phyloP scores from a whole-genome alignment of 2,329 filamentous ascomycete genomes.

The Aspergillus pseudoviridinutans region DNA sequence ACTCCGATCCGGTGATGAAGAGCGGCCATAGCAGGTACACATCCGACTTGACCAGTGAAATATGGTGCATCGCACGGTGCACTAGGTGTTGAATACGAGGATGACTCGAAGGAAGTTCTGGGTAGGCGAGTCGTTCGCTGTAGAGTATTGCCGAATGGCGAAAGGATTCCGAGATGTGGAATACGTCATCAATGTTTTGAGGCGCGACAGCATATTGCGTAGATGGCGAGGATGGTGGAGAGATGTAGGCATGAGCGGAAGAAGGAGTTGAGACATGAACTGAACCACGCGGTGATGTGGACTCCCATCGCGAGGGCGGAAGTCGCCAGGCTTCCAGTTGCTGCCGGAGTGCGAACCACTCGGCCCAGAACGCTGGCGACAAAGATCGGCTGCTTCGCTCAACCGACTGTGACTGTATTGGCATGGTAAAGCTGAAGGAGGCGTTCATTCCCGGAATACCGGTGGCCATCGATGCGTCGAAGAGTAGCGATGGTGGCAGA shows the following conservation, averaged over 20 bases:
- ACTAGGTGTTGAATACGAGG: conserved; percentile 80
- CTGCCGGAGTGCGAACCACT: conserved; percentile 77
- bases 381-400: conserved; percentile 17
- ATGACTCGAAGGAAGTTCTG: conserved; percentile 66
- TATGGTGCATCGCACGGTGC: conserved; percentile 76
- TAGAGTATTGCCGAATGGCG: conserved; percentile 85
- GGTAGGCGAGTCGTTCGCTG: conserved; percentile 79
- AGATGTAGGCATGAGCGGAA: conserved; percentile 23
- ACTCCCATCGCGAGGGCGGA: conserved; percentile 38
- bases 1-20: conserved; percentile 86
- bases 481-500: conserved; percentile 30
- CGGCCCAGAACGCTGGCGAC: conserved; percentile 64
- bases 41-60: conserved; percentile 72
- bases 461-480: conserved; percentile 11
- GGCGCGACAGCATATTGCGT: conserved; percentile 40
- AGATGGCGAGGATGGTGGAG: conserved; percentile 23
- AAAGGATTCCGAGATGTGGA: conserved; percentile 84
- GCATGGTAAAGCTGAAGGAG: conserved; percentile 28
- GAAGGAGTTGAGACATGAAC: conserved; percentile 9
- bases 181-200: conserved; percentile 67
- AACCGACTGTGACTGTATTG: conserved; percentile 22
- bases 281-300: conserved; percentile 11
- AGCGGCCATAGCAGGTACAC: conserved; percentile 93
- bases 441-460: conserved; percentile 39
- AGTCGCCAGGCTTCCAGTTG: conserved; percentile 80